Evolutionary conservation across 176 grass and related monocot genomes (phyloP).

Genomic region (Hsuehochloa calcarea): DNA sequence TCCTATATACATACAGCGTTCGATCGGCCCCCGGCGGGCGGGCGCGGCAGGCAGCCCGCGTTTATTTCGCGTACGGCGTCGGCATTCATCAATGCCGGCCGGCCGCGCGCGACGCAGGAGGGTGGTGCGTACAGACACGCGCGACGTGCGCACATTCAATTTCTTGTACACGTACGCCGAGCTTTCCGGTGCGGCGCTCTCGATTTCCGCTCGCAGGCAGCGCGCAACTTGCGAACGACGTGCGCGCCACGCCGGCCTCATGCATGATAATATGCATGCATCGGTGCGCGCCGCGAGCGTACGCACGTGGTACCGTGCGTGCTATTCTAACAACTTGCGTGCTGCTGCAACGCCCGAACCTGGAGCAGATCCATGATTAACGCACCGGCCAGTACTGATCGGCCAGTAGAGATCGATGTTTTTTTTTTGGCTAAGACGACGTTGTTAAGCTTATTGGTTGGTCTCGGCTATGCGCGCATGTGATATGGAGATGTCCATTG

Average conservation of each 20-base stretch:
- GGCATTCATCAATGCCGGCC: conserved; percentile 1
- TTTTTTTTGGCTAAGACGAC: background rate
- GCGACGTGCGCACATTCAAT: background rate
- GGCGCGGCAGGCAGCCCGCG: background rate
- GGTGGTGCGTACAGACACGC: background rate
- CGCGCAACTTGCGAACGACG: background rate
- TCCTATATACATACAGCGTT: background rate
- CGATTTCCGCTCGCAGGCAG: background rate
- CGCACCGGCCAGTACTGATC: background rate
- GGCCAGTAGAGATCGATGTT: background rate
- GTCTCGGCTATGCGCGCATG: background rate
- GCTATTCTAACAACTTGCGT: background rate
- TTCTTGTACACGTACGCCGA: background rate
- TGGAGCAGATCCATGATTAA: background rate
- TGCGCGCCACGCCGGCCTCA: background rate
- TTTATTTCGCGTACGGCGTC: conserved; percentile 16
- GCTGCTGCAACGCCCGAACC: background rate
- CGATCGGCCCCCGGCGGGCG: background rate
- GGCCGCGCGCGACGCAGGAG: background rate
- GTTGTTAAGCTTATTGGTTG: background rate
- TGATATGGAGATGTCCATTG: background rate
- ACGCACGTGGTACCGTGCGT: background rate
- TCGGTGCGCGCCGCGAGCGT: no score
- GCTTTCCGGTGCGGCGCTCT: background rate
- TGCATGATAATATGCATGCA: background rate